A percentile compares a stretch with the other conserved stretches of the same genome.
phyloP scores from a whole-genome alignment of 73 alveolate species.

The Symbiodinium pilosum region DNA sequence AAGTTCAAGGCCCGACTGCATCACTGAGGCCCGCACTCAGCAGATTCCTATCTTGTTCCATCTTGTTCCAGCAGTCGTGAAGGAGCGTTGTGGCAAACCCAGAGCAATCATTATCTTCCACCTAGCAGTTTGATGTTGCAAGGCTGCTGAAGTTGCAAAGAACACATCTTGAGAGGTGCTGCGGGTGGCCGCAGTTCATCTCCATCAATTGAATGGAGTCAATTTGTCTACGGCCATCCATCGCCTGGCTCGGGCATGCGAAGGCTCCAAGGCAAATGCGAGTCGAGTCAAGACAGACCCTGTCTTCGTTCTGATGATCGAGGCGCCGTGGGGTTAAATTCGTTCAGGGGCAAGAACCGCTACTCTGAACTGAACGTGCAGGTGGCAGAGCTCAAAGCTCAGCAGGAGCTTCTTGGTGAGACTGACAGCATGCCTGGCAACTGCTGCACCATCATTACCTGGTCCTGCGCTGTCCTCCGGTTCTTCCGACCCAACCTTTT shows the following conservation, averaged over 20 bases:
- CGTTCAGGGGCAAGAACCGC: too few species aligned
- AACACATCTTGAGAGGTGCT: background rate
- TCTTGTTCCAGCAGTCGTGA: too few species aligned
- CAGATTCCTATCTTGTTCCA: too few species aligned
- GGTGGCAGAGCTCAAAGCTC: background rate
- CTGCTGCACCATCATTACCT: conserved; percentile 1
- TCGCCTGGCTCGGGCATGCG: conserved; percentile 15
- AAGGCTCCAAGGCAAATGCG: background rate
- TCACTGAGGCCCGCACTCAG: too few species aligned
- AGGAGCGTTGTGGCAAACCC: too few species aligned
- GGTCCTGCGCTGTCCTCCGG: background rate
- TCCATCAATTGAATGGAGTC: background rate
- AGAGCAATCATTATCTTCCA: too few species aligned
- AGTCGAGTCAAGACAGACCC: background rate
- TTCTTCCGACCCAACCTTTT: background rate
- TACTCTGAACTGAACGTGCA: too few species aligned
- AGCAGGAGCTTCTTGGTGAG: background rate
- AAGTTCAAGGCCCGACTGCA: too few species aligned
- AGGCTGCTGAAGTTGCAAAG: too few species aligned
- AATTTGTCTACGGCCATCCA: background rate
- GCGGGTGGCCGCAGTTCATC: background rate
- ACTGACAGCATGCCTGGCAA: conserved; percentile 5
- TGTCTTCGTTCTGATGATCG: background rate
- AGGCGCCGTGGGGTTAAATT: background rate
- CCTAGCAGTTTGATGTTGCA: too few species aligned